phyloP scores from a whole-genome alignment of 306 rosid genomes.

The Psophocarpus tetragonolobus region DNA sequence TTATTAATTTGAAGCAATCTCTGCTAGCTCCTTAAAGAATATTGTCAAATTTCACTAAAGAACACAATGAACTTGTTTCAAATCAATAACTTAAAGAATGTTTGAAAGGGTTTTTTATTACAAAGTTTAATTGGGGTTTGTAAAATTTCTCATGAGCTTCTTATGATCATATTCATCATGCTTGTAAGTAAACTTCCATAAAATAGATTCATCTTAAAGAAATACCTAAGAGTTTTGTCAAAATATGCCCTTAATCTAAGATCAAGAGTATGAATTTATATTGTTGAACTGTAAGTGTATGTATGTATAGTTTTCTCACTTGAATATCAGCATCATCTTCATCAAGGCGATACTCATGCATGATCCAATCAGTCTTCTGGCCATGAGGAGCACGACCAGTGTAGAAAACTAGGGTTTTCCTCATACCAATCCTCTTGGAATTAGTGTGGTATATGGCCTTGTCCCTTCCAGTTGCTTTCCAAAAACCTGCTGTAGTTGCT shows the following conservation, averaged over 20 bases:
- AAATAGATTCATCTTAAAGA: neutral
- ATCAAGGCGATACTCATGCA: slow-evolving; percentile 97
- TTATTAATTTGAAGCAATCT: neutral
- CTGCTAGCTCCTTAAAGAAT: neutral
- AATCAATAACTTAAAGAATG: neutral
- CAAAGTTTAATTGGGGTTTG: neutral
- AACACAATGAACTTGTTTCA: neutral
- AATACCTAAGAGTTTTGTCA: neutral
- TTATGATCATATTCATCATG: neutral
- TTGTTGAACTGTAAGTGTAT: neutral
- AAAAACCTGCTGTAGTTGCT: slow-evolving; percentile 93
- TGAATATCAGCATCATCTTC: slow-evolving; percentile 70
- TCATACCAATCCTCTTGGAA: slow-evolving; percentile 90
- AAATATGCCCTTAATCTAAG: neutral
- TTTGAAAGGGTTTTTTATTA: neutral
- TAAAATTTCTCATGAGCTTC: neutral
- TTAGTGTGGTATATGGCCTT: slow-evolving; percentile 74
- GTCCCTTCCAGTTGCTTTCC: slow-evolving; percentile 99
- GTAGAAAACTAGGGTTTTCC: slow-evolving; percentile 95
- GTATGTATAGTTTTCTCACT: slow-evolving; percentile 32
- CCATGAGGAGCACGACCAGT: slow-evolving; percentile 99
- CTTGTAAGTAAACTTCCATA: neutral
- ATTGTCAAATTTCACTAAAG: neutral
- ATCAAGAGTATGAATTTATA: neutral
- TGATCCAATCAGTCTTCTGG: slow-evolving; percentile 97